These are phyloP conservation scores for Bertia moriformis DNA, from an alignment of 2,329 filamentous ascomycete genomes.

Conservation along the genomic window DNA sequence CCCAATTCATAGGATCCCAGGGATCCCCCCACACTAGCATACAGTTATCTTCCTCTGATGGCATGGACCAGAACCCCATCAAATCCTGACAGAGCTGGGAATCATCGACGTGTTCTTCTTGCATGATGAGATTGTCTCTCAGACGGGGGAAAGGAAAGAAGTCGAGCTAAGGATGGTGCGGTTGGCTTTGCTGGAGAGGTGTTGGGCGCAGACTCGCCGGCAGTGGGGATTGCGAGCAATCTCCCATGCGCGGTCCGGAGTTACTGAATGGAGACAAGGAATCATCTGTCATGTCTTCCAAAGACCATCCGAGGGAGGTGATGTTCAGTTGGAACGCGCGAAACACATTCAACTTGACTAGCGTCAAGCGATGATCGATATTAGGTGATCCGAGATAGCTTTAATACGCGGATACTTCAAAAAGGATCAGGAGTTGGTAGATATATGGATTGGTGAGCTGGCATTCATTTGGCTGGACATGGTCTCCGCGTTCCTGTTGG, in stretches of 20 bases:
- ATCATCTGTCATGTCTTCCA: not conserved
- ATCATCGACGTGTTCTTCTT: not conserved
- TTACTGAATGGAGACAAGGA: not conserved
- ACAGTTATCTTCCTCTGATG: not conserved
- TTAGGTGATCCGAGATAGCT: not conserved
- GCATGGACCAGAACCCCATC: not conserved
- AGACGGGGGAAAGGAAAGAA: not conserved
- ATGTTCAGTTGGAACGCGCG: not conserved
- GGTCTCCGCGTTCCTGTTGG: not conserved
- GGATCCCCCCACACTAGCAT: not conserved
- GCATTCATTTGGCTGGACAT: no score
- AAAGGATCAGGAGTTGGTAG: not conserved
- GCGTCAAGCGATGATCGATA: not conserved
- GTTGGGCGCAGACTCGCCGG: not conserved
- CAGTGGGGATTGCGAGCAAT: not conserved
- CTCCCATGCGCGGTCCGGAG: no score
- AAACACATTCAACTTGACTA: not conserved
- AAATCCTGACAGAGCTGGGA: not conserved
- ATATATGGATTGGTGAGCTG: constrained; percentile 1
- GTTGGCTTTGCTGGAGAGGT: not conserved
- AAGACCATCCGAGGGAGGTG: not conserved
- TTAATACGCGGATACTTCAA: not conserved
- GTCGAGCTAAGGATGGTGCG: constrained; percentile 1
- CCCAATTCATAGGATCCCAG: not conserved
- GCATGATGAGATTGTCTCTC: not conserved